Evolutionary conservation across 2,329 filamentous ascomycete genomes (phyloP).

Genomic region (Paecilomyces niveus): DNA sequence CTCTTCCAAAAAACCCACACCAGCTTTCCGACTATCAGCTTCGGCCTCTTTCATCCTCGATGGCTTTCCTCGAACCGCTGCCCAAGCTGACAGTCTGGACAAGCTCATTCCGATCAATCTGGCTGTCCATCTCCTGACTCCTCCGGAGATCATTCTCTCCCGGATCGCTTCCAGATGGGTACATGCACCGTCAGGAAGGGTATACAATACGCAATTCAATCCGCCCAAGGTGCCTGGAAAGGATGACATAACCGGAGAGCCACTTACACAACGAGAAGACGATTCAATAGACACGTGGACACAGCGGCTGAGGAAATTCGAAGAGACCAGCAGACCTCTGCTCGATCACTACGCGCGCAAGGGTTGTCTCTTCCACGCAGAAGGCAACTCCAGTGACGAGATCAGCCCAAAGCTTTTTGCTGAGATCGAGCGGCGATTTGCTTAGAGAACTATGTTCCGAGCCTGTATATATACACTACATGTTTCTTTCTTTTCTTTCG

Average conservation of each 20-base stretch:
- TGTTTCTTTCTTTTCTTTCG: neutral
- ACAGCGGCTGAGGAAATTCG: conserved; percentile 71
- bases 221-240: conserved; percentile 69
- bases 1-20: conserved; percentile 11
- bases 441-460: conserved; percentile 12
- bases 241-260: conserved; percentile 88
- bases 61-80: conserved; percentile 83
- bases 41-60: conserved; percentile 86
- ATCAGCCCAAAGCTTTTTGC: conserved; percentile 82
- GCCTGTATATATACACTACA: conserved; percentile 4
- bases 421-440: conserved; percentile 76
- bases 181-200: conserved; percentile 79
- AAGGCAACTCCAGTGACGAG: conserved; percentile 87
- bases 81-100: conserved; percentile 72
- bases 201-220: conserved; percentile 95
- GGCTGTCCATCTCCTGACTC: conserved; percentile 79
- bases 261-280: conserved; percentile 72
- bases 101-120: conserved; percentile 87
- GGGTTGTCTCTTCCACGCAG: conserved; percentile 77
- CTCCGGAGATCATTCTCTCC: conserved; percentile 76
- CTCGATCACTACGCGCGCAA: conserved; percentile 82
- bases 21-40: conserved; percentile 15
- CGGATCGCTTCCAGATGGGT: conserved; percentile 91
- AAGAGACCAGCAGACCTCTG: conserved; percentile 76
- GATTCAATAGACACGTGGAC: conserved; percentile 84